Evolutionary conservation across 176 grass and related monocot genomes (phyloP).

Genomic region (Pontederia crassipes): DNA sequence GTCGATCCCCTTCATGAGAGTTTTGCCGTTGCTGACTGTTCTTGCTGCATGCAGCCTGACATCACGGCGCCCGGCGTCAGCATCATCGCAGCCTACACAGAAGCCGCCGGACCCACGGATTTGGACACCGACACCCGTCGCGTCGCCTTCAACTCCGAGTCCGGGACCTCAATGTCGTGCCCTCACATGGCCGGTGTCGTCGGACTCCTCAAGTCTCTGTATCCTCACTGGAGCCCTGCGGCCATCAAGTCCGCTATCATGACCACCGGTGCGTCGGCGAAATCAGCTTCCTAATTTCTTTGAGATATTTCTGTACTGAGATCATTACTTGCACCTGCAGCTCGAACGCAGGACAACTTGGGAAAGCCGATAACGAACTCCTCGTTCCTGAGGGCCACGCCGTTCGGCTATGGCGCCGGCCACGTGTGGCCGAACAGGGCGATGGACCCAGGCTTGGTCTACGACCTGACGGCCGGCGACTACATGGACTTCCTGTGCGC

Average conservation of each 20-base stretch:
- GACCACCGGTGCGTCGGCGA: conserved; percentile 35
- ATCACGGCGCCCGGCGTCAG: conserved; percentile 48
- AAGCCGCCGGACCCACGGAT: conserved; percentile 10
- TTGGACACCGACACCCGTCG: conserved; percentile 27
- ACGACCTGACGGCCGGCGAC: conserved; percentile 35
- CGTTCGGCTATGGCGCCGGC: conserved; percentile 58
- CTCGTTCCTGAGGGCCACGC: conserved; percentile 27
- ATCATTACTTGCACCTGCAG: conserved; percentile 6
- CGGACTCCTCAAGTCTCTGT: conserved; percentile 48
- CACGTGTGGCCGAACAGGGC: conserved; percentile 39
- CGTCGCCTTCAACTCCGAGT: conserved; percentile 27
- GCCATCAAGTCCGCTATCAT: conserved; percentile 74
- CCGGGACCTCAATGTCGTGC: conserved; percentile 86
- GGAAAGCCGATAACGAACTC: conserved; percentile 21
- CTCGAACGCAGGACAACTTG: conserved; percentile 30
- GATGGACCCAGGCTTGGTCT: conserved; percentile 67
- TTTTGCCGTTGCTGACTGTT: neutral
- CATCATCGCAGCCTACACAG: conserved; percentile 45
- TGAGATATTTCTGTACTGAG: neutral
- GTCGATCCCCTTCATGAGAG: neutral
- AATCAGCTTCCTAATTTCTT: neutral
- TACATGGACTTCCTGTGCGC: conserved; percentile 68
- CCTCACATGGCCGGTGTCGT: conserved; percentile 48
- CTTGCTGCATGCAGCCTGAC: conserved; percentile 29
- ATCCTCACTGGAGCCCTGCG: conserved; percentile 56